These are phyloP conservation scores for sunflower (Helianthus annuus) DNA, from an alignment of 129 eudicot species.

Conservation along the genomic window HanXRQr2.0-SUNRISE NC_035444.2:129618873-129619372, in stretches of 20 bases:
- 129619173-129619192: constrained; percentile 25
- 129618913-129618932: constrained; percentile 2
- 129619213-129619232: neutral
- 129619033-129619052: constrained; percentile 10
- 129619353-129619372: neutral
- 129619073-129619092: neutral
- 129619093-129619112: constrained; percentile 41
- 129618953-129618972: constrained; percentile 95
- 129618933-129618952: constrained; percentile 80
- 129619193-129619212: constrained; percentile 7
- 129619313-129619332: constrained; percentile 61
- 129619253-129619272: constrained; percentile 91
- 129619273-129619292: constrained; percentile 60
- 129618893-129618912: neutral
- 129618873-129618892: neutral
- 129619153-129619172: constrained; percentile 78
- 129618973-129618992: constrained; percentile 77
- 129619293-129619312: constrained; percentile 88
- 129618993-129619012: constrained; percentile 98
- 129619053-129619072: neutral
- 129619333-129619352: constrained; percentile 4
- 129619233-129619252: constrained; percentile 55
- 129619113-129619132: constrained; percentile 99
- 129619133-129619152: constrained; percentile 99
- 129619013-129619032: constrained; percentile 28